Percentiles rank a stretch among this genome's conserved stretches.
These are phyloP conservation scores for Trichosporon coremiiforme DNA, from an alignment of 1,284 basidiomycete species.

Conservation along the genomic window DNA sequence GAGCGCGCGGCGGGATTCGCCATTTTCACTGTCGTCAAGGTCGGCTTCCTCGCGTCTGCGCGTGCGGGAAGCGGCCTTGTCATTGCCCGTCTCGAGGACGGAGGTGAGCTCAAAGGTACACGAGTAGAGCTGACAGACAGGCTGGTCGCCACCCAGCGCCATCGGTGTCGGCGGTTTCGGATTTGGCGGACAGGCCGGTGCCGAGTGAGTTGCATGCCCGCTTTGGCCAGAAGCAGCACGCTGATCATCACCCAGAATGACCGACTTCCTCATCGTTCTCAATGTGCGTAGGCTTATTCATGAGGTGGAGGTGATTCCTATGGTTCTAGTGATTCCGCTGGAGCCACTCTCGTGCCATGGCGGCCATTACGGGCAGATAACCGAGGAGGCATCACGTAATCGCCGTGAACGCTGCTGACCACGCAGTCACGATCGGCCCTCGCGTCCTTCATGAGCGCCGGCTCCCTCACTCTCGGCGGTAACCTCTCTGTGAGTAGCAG, in stretches of 20 bases:
- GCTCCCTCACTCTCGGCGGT: slow-evolving; percentile 66
- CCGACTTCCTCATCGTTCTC: slow-evolving; percentile 90
- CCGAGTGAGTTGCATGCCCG: slow-evolving; percentile 55
- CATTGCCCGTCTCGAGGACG: slow-evolving; percentile 82
- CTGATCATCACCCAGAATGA: slow-evolving; percentile 68
- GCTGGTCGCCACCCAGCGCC: slow-evolving; percentile 91
- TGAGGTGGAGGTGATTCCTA: neutral
- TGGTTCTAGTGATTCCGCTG: neutral
- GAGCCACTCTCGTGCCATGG: slow-evolving; percentile 6
- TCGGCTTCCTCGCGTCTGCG: slow-evolving; percentile 63
- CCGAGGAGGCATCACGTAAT: slow-evolving; percentile 4
- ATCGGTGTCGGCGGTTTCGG: slow-evolving; percentile 95
- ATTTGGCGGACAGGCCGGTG: slow-evolving; percentile 70
- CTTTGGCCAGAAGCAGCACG: slow-evolving; percentile 62
- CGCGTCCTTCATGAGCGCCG: slow-evolving; percentile 90
- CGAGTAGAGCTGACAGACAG: no score
- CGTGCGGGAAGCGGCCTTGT: slow-evolving; percentile 87
- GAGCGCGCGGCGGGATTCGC: slow-evolving; percentile 60
- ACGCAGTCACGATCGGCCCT: slow-evolving; percentile 60
- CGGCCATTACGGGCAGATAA: slow-evolving; percentile 55
- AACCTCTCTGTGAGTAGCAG: slow-evolving; percentile 32
- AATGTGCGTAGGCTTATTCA: slow-evolving; percentile 65
- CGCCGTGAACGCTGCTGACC: slow-evolving; percentile 22
- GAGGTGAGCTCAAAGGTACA: no score
- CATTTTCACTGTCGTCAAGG: slow-evolving; percentile 62